Evolutionary conservation across 345 rosid genomes (phyloP), one percentile per base, ranked within the genome.

Genomic region (Salix caprea): DNA sequence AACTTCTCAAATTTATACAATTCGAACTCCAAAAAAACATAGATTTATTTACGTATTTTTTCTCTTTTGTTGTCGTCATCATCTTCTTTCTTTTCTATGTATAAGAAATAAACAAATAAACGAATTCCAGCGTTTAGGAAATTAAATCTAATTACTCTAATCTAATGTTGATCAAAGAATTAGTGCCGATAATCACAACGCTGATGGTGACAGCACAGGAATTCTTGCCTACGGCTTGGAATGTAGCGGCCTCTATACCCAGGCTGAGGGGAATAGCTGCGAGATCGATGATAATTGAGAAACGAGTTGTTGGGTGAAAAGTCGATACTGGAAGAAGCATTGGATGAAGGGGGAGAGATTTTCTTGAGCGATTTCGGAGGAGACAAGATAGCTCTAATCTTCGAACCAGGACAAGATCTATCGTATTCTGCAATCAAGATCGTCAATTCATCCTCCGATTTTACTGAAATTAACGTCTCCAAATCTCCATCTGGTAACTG

Each of bases 401-500:
- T 82, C 13, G 76, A 70, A 40, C 72, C 84, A 7, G 76, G 81
- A 19, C 19, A 69, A 7, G 56, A 48, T 40, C 42, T 56, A 42
- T 78, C 76, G 64, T 77, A 82, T 39, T 77, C 81, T 12, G 71
- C 36, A 6, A 91, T 58, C 50, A 96, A 71, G 71, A 75, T 84
- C 4, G 80, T 67, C 74, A 96, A 78, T 32, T 96, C 97, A 64
- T 96, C 97, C 4, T 91, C 96, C 18, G 98, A 91, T 65, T 89
- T 96, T 15, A 96, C 70, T 23, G 96, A 82, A 66, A 96, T 77
- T 62, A 96, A 79, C 52, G 94, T 93, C 84, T 93, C 99, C 37
- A 92, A 80, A 79, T 96, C 96, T 12, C 90, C 97, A 77, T 89
- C 71, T 0, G 97, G 98, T 71, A 93, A 83, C 24, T 87, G 94